These are phyloP conservation scores for Sporothrix inflata DNA, from an alignment of 2,329 filamentous ascomycete species.

Conservation along the genomic window DNA sequence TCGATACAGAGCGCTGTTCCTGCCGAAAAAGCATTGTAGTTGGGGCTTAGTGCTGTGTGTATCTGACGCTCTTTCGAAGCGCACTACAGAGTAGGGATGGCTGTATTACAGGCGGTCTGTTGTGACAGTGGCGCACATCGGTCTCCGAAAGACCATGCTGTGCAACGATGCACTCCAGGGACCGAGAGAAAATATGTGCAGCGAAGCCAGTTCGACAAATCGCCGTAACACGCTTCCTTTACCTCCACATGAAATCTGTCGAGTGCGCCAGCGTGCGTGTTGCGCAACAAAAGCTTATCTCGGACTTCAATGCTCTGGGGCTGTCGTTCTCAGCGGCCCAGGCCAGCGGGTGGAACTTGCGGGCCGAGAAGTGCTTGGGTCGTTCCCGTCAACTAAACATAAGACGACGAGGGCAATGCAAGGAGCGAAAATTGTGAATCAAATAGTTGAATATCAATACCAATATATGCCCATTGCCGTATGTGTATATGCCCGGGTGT, in stretches of 20 bases:
- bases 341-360: neutral
- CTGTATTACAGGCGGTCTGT: too few species aligned
- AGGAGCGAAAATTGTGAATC: neutral
- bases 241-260: neutral
- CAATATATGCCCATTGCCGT: conserved; percentile 15
- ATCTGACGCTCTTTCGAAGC: too few species aligned
- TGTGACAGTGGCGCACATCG: neutral
- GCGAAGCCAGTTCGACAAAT: too few species aligned
- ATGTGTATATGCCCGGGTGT: neutral
- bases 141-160: neutral
- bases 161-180: neutral
- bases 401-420: neutral
- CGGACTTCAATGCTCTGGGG: neutral
- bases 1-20: too few species aligned
- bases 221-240: neutral
- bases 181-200: neutral
- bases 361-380: neutral
- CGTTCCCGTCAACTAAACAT: neutral
- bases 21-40: too few species aligned
- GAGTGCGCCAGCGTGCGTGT: neutral
- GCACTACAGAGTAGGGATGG: too few species aligned
- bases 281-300: too few species aligned
- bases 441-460: neutral
- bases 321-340: neutral
- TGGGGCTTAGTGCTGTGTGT: neutral